Evolutionary conservation across 768 basidiomycete genomes (phyloP).

Genomic region (Myochromella boudieri): DNA sequence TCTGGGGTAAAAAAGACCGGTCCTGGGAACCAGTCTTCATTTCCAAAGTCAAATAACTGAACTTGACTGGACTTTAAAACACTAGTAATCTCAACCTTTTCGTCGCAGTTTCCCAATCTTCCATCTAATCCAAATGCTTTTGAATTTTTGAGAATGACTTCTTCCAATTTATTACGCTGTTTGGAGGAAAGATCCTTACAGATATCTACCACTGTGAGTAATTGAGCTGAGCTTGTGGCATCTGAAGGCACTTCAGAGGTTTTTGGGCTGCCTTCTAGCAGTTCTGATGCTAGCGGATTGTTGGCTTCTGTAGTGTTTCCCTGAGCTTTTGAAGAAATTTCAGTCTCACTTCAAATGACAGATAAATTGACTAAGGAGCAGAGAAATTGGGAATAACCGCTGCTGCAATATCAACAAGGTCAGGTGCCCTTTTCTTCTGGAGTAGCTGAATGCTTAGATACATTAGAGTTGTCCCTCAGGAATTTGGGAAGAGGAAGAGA

Average conservation of each 20-base stretch:
- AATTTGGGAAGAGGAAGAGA: no score
- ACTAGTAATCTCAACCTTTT: no score
- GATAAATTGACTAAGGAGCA: not conserved
- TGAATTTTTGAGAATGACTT: constrained; percentile 9
- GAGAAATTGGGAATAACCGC: not conserved
- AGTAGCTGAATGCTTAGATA: no score
- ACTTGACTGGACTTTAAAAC: no score
- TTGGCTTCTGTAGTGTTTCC: constrained; percentile 1
- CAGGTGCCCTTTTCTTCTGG: no score
- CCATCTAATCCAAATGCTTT: not conserved
- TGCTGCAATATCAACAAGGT: not conserved
- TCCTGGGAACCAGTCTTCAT: no score
- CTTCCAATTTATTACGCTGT: constrained; percentile 6
- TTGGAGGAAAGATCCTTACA: not conserved
- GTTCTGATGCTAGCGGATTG: constrained; percentile 17
- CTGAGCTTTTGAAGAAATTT: not conserved
- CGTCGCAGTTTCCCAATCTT: constrained; percentile 17
- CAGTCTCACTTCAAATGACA: not conserved
- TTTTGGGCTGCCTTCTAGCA: no score
- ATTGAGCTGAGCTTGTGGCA: not conserved
- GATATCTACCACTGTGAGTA: not conserved
- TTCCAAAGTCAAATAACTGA: no score
- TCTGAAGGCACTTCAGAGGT: constrained; percentile 22
- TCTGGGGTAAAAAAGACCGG: no score
- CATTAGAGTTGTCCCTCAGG: no score